Base-by-base conservation (phyloP, 805 yeast species). In the Myxozyma vanderwaltii region DNA sequence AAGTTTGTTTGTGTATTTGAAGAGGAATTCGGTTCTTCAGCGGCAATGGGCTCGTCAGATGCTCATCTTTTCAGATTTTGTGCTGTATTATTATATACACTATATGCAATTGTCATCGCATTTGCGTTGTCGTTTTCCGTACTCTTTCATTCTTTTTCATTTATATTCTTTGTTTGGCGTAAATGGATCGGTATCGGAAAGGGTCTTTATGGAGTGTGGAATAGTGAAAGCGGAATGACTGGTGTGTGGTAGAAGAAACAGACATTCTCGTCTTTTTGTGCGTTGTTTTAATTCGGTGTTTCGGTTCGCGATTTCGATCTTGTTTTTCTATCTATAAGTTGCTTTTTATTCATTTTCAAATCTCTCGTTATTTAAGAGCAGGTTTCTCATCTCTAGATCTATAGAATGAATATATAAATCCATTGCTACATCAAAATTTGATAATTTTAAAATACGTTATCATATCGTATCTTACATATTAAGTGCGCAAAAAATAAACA, bases 71-170 rank as follows among this genome's bases (percentile, higher is more conserved):
- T 53, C 47, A 56, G 62, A 3, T 43, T 58, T 36, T 56, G 63
- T 44, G 62, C 63, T 15, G 58, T 61, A 26, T 29, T 61, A 8
- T 31, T 61, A 3, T 61, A 61, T 47, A 54, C 61, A 2, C 44
- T 61, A n/a, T 61, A 61, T 38, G 64, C 64, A 7, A 27, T 61
- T 13, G 52, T 61, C 17, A 44, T 58, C 12, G 61, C 63, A 12
- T 58, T 61, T 43, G 64, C 58, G 36, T 54, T 61, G 7, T 54
- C 62, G 27, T 58, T 61, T 33, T 53, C 61, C n/a, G 62, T 56
- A 2, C 43, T 61, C 2, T 61, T 58, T 36, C 58, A 61, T 41
- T 54, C 59, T 1, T 58, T 61, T 27, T 61, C 57, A 23, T 54
- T 61, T 33, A 33, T 58, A 12, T 53, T 54, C 33, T 61, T 58